Evolutionary conservation across 2,329 filamentous ascomycete genomes (phyloP).

Genomic region (Incumbomyces lentus): DNA sequence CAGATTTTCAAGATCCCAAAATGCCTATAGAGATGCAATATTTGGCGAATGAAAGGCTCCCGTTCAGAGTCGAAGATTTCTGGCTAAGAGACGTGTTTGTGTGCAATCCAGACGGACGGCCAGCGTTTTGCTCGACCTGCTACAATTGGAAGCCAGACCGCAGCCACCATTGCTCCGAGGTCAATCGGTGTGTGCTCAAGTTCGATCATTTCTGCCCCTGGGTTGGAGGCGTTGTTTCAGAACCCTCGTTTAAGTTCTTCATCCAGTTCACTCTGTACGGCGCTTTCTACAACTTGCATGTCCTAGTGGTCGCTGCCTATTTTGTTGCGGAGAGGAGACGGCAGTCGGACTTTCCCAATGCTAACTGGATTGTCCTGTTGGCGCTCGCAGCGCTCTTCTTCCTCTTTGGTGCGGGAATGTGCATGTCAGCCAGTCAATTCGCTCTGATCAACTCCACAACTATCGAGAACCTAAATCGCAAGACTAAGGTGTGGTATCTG

Average conservation of each 20-base stretch:
- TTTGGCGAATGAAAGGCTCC: neutral
- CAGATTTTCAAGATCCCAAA: conserved; percentile 18
- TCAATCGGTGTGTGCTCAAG: conserved; percentile 70
- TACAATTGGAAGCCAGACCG: conserved; percentile 81
- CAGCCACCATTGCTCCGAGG: conserved; percentile 74
- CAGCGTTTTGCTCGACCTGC: conserved; percentile 76
- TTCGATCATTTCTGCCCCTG: conserved; percentile 96
- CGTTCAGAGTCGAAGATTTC: conserved; percentile 21
- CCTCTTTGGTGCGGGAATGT: conserved; percentile 73
- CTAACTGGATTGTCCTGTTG: conserved; percentile 56
- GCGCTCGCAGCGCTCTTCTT: conserved; percentile 61
- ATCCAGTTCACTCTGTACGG: conserved; percentile 74
- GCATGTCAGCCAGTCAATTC: conserved; percentile 58
- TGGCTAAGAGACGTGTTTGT: conserved; percentile 64
- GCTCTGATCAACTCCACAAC: conserved; percentile 68
- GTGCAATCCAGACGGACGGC: conserved; percentile 73
- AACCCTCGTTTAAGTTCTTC: conserved; percentile 85
- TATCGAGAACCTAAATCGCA: conserved; percentile 62
- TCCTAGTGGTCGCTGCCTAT: conserved; percentile 54
- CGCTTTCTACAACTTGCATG: conserved; percentile 54
- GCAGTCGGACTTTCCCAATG: conserved; percentile 32
- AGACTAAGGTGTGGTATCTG: conserved; percentile 55
- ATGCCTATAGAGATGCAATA: conserved; percentile 9
- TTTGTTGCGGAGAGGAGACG: conserved; percentile 48
- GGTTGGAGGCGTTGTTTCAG: conserved; percentile 86